These are phyloP conservation scores for Cutaneotrichosporon cutaneum DNA, from an alignment of 1,284 basidiomycete genomes.

Conservation along the genomic window DNA sequence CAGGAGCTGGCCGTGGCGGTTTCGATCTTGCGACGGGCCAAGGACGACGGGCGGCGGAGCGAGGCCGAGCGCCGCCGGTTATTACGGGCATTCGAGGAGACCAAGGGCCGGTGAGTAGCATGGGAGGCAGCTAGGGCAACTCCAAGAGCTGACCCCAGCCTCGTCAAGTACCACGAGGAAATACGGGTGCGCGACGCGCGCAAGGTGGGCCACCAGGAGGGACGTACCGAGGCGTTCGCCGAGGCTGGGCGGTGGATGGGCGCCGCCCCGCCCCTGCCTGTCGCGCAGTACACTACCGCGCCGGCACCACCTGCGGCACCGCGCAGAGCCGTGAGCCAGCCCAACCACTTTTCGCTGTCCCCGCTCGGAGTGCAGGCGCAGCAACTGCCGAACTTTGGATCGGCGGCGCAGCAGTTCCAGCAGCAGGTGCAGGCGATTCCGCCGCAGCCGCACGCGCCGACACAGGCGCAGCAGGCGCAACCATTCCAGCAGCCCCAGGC, in stretches of 20 bases:
- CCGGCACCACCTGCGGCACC: background rate
- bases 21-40: slow-evolving; percentile 38
- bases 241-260: slow-evolving; percentile 30
- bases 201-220: slow-evolving; percentile 44
- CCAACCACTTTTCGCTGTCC: slow-evolving; percentile 5
- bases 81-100: slow-evolving; percentile 42
- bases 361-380: background rate
- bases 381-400: background rate
- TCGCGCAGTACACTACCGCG: background rate
- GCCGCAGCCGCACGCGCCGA: background rate
- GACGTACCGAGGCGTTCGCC: slow-evolving; percentile 36
- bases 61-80: slow-evolving; percentile 47
- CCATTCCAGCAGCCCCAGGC: background rate
- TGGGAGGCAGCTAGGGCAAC: too few relatives aligned
- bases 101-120: slow-evolving; percentile 44
- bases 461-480: background rate
- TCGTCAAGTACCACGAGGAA: slow-evolving; percentile 46
- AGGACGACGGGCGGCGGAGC: slow-evolving; percentile 43
- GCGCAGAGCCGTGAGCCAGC: background rate
- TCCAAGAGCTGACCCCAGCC: slow-evolving; percentile 23
- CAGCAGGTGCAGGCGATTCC: slow-evolving; percentile 1
- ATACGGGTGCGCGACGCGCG: slow-evolving; percentile 45
- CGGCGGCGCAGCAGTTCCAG: slow-evolving; percentile 10
- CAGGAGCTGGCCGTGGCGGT: slow-evolving; percentile 45
- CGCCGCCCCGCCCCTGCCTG: background rate